Evolutionary conservation across 208 protist species (phyloP), one percentile per base, ranked within the genome.

Genomic region (Borovskyia barvae): DNA sequence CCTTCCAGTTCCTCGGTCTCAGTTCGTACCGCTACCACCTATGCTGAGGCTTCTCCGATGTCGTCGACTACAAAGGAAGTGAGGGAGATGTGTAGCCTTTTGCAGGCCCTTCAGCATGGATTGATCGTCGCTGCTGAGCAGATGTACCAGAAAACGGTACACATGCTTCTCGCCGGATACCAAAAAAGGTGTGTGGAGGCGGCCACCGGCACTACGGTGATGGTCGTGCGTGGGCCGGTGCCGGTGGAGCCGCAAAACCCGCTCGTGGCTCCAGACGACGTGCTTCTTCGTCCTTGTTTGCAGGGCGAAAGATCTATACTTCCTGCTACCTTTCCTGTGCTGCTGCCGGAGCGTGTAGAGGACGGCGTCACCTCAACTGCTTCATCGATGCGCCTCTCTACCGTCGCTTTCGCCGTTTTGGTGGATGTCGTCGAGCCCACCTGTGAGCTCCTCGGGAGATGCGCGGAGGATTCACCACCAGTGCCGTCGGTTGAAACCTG

Each of bases 391-490:
- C 36, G 39, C 12, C 53, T 77, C 12, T 77, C 72, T 12, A 29
- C 37, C 36, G 25, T 39, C 1, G 72, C 59, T 8, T 73, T 66
- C 30, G 28, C 41, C 12, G 7, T 79, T 2, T 46, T 79, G 11
- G 45, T 57, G 14, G 35, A 45, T 29, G 71, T 75, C 20, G 46
- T 82, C 33, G 76, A 82, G 58, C 76, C 76, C 19, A 70, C 71
- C 3, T 63, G 75, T 58, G 66, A 78, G 11, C 33, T 82, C 5
- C 58, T 82, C 15, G 62, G 60, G 2, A 65, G 76, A 5, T 64
- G 68, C 35, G 39, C 39, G 9, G 33, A 20, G 1, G 37, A 41
- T 24, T 22, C 2, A 19, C 33, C n/a, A n/a, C n/a, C n/a, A n/a
- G n/a, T n/a, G n/a, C n/a, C 33, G 33, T 8, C 33, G 9, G 14